Evolutionary conservation across 805 yeast species (phyloP).

Genomic region (Kodamaea hsintzibuensis): DNA sequence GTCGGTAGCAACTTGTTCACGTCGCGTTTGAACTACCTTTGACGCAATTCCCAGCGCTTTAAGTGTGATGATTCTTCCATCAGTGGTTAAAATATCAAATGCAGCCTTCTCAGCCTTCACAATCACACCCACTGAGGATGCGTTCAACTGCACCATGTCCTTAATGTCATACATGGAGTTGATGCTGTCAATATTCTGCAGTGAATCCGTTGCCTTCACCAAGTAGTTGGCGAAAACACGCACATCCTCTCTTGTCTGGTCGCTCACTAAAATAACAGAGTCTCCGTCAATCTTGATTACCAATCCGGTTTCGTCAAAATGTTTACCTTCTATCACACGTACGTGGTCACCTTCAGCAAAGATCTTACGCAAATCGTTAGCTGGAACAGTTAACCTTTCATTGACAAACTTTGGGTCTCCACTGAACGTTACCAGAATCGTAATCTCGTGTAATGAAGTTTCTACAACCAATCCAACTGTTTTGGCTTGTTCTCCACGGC

Average conservation of each 20-base stretch:
- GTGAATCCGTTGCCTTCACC: conserved; percentile 87
- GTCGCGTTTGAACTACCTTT: conserved; percentile 61
- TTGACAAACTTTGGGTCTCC: conserved; percentile 58
- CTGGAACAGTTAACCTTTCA: conserved; percentile 77
- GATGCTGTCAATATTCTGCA: conserved; percentile 53
- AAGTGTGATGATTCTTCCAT: conserved; percentile 71
- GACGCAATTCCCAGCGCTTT: conserved; percentile 82
- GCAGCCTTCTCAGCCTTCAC: conserved; percentile 87
- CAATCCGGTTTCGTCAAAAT: conserved; percentile 91
- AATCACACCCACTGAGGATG: conserved; percentile 84
- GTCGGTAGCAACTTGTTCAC: conserved; percentile 85
- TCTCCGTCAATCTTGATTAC: conserved; percentile 81
- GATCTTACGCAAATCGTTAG: conserved; percentile 76
- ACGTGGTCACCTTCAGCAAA: conserved; percentile 94
- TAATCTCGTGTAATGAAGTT: conserved; percentile 56
- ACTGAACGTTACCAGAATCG: conserved; percentile 50
- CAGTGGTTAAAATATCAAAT: conserved; percentile 76
- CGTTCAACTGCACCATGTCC: conserved; percentile 85
- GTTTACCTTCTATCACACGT: conserved; percentile 87
- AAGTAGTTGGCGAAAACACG: conserved; percentile 91
- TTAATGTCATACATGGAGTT: conserved; percentile 82
- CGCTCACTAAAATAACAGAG: conserved; percentile 86
- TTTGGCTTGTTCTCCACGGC: conserved; percentile 92
- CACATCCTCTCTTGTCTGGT: conserved; percentile 83
- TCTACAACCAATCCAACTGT: conserved; percentile 77